Percentiles rank a stretch among this genome's conserved stretches.
These are phyloP conservation scores for Thalassiosira pacifica DNA, from an alignment of 352 stramenopile genomes.

Conservation along the genomic window DNA sequence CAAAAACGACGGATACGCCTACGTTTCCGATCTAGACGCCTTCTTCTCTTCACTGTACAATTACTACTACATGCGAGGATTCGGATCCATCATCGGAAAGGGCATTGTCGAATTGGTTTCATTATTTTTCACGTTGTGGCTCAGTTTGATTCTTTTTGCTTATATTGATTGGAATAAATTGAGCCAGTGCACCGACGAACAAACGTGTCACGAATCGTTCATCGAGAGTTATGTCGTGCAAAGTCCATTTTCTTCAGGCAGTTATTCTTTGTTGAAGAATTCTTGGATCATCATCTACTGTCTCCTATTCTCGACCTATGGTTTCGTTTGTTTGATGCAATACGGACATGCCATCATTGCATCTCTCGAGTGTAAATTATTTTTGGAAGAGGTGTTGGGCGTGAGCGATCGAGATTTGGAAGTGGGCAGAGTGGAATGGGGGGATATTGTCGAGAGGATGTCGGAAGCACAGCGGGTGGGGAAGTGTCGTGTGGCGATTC, in stretches of 20 bases:
- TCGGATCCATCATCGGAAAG: constrained; percentile 76
- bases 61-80: constrained; percentile 84
- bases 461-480: constrained; percentile 89
- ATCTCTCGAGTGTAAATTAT: constrained; percentile 90
- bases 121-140: constrained; percentile 94
- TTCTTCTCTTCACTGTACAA: constrained; percentile 83
- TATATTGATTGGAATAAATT: constrained; percentile 96
- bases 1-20: constrained; percentile 73
- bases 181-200: constrained; percentile 86
- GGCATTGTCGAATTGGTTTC: constrained; percentile 92
- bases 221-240: constrained; percentile 35
- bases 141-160: constrained; percentile 90
- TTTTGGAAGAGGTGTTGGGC: constrained; percentile 92
- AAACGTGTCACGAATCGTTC: constrained; percentile 86
- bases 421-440: constrained; percentile 86
- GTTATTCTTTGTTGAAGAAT: constrained; percentile 37
- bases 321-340: constrained; percentile 89
- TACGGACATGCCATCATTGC: constrained; percentile 90
- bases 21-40: constrained; percentile 77
- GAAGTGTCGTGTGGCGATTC: constrained; percentile 82
- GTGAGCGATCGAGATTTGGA: constrained; percentile 88
- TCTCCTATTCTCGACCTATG: constrained; percentile 94
- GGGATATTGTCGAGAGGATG: constrained; percentile 81
- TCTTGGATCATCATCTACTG: constrained; percentile 61
- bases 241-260: constrained; percentile 23